Evolutionary conservation across 2,329 filamentous ascomycete genomes (phyloP).

Genomic region (Teratosphaeria gauchensis): DNA sequence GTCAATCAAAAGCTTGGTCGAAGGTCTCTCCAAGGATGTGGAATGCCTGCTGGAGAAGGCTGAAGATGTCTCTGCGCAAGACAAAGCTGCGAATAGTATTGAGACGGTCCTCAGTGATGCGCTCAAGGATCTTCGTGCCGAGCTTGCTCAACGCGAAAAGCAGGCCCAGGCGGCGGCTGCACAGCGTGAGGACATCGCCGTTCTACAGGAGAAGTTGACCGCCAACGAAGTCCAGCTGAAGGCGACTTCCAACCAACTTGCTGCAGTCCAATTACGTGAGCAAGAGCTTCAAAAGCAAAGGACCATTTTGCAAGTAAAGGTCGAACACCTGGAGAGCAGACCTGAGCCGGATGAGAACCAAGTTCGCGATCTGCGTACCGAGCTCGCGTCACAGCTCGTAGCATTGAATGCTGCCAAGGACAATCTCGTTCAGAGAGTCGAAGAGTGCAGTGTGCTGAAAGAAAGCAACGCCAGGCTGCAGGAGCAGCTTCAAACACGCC

Average conservation of each 20-base stretch:
- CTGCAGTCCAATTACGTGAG: neutral
- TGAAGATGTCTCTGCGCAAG: neutral
- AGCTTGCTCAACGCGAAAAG: slow-evolving; percentile 11
- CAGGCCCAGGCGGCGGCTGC: slow-evolving; percentile 8
- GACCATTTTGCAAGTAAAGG: slow-evolving; percentile 3
- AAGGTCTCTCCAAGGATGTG: slow-evolving; percentile 8
- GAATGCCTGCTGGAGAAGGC: slow-evolving; percentile 3
- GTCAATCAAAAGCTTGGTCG: slow-evolving; percentile 11
- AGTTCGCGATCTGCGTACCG: slow-evolving; percentile 1
- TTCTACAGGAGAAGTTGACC: slow-evolving; percentile 10
- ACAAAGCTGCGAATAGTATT: neutral
- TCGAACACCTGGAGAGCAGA: neutral
- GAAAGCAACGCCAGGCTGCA: slow-evolving; percentile 1
- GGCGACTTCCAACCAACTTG: slow-evolving; percentile 3
- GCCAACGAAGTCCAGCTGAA: slow-evolving; percentile 1
- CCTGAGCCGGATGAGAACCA: neutral
- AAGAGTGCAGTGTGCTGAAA: slow-evolving; percentile 1
- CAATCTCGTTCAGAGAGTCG: neutral
- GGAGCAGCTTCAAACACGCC: slow-evolving; percentile 1
- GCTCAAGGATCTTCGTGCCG: slow-evolving; percentile 9
- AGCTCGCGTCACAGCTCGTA: slow-evolving; percentile 2
- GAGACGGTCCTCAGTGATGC: slow-evolving; percentile 9
- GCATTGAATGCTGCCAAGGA: slow-evolving; percentile 1
- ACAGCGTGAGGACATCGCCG: slow-evolving; percentile 8
- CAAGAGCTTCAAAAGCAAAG: slow-evolving; percentile 4